Evolutionary conservation across 805 yeast species (phyloP).

Genomic region (Priceomyces medius): DNA sequence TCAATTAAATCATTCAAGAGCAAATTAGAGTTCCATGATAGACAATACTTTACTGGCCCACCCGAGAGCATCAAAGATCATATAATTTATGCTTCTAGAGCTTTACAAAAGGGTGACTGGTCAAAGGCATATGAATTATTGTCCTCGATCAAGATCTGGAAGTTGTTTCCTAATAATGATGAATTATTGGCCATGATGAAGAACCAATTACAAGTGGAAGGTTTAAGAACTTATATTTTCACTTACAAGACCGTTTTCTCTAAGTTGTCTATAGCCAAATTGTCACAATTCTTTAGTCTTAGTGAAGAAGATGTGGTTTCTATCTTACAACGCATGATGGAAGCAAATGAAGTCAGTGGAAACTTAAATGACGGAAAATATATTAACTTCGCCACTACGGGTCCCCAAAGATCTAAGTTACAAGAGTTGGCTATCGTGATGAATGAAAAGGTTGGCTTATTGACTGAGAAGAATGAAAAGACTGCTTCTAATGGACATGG

Average conservation of each 20-base stretch:
- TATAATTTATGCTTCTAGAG: conserved; percentile 87
- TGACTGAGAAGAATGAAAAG: conserved; percentile 83
- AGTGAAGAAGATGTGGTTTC: conserved; percentile 54
- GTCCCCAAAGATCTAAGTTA: conserved; percentile 76
- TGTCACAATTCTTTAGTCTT: conserved; percentile 68
- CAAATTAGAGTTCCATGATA: conserved; percentile 86
- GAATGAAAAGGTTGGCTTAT: conserved; percentile 74
- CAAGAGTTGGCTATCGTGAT: conserved; percentile 85
- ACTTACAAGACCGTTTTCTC: conserved; percentile 75
- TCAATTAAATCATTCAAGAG: conserved; percentile 85
- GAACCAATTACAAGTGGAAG: conserved; percentile 81
- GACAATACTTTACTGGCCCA: conserved; percentile 95
- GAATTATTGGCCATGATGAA: conserved; percentile 68
- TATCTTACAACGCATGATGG: conserved; percentile 72
- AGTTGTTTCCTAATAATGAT: conserved; percentile 67
- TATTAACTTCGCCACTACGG: conserved; percentile 63
- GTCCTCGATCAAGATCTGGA: conserved; percentile 81
- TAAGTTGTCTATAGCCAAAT: conserved; percentile 65
- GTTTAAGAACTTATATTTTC: conserved; percentile 89
- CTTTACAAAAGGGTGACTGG: conserved; percentile 91
- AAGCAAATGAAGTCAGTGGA: conserved; percentile 74
- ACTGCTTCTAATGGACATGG: conserved; percentile 73
- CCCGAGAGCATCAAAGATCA: conserved; percentile 95
- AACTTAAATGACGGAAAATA: conserved; percentile 65
- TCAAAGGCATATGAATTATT: conserved; percentile 68